phyloP scores from a whole-genome alignment of 768 basidiomycete species.

The Calocybe gangraenosa region DNA sequence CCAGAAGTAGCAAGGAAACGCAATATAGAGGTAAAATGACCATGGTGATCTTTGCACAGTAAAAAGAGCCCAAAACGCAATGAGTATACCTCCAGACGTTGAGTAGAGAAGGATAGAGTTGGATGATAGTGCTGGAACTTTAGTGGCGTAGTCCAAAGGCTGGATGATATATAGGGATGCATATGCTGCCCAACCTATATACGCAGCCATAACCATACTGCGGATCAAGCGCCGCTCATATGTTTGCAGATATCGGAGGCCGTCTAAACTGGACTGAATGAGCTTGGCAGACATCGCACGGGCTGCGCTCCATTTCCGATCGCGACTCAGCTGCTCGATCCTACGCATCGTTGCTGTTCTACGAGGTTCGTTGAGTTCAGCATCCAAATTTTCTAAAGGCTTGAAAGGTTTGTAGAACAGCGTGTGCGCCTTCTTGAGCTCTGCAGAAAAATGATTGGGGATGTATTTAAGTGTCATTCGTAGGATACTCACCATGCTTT shows the following conservation, averaged over 20 bases:
- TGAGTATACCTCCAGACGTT: constrained; percentile 21
- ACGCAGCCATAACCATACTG: constrained; percentile 64
- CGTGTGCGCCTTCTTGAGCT: constrained; percentile 53
- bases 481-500: constrained; percentile 58
- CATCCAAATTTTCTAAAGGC: constrained; percentile 33
- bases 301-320: constrained; percentile 42
- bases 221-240: constrained; percentile 77
- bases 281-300: constrained; percentile 46
- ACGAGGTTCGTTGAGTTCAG: constrained; percentile 20
- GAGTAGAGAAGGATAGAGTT: constrained; percentile 10
- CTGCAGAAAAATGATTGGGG: constrained; percentile 27
- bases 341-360: constrained; percentile 30
- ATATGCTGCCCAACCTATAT: constrained; percentile 76
- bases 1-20: constrained; percentile 81
- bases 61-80: constrained; percentile 47
- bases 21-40: constrained; percentile 72
- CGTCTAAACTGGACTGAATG: constrained; percentile 49
- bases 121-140: background rate
- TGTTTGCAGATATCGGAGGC: constrained; percentile 77
- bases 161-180: constrained; percentile 55
- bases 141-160: constrained; percentile 22
- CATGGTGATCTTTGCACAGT: constrained; percentile 60
- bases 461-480: background rate
- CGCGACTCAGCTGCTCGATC: constrained; percentile 44
- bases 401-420: constrained; percentile 62